phyloP scores from a whole-genome alignment of 306 rosid genomes.

The Medicago lupulina region DNA sequence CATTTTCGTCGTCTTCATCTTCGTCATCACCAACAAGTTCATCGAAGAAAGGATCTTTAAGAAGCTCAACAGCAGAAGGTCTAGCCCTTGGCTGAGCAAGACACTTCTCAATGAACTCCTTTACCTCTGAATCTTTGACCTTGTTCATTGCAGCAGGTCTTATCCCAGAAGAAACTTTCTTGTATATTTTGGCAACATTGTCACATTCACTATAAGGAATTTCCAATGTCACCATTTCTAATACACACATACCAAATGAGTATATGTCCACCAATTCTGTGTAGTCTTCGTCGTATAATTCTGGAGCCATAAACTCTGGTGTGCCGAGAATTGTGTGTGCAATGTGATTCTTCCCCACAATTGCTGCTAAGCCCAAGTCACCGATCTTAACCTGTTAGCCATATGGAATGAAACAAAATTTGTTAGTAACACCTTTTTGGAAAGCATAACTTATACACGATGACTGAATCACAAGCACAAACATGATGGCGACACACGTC shows the following conservation, averaged over 20 bases:
- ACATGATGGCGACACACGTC: neutral
- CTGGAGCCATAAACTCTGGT: slow-evolving; percentile 95
- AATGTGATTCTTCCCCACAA: slow-evolving; percentile 75
- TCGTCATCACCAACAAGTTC: slow-evolving; percentile 56
- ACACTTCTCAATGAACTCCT: slow-evolving; percentile 77
- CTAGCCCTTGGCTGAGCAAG: slow-evolving; percentile 73
- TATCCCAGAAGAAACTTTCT: slow-evolving; percentile 74
- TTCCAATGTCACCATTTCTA: slow-evolving; percentile 88
- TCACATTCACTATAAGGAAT: slow-evolving; percentile 90
- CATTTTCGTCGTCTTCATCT: slow-evolving; percentile 46
- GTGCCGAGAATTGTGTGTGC: slow-evolving; percentile 93
- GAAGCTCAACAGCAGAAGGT: slow-evolving; percentile 84
- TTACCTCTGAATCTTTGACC: slow-evolving; percentile 64
- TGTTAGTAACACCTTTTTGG: neutral
- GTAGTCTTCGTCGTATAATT: slow-evolving; percentile 81
- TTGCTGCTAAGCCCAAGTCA: slow-evolving; percentile 90
- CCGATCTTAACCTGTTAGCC: slow-evolving; percentile 84
- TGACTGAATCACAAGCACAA: neutral
- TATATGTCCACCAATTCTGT: slow-evolving; percentile 92
- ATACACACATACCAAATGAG: slow-evolving; percentile 88
- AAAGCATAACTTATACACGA: neutral
- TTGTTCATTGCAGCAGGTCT: slow-evolving; percentile 74
- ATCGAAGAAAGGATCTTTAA: slow-evolving; percentile 70
- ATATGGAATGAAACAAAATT: neutral
- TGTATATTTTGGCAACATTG: slow-evolving; percentile 82